Evolutionary conservation across 345 rosid species (phyloP).

Genomic region (Erucastrum elatum): DNA sequence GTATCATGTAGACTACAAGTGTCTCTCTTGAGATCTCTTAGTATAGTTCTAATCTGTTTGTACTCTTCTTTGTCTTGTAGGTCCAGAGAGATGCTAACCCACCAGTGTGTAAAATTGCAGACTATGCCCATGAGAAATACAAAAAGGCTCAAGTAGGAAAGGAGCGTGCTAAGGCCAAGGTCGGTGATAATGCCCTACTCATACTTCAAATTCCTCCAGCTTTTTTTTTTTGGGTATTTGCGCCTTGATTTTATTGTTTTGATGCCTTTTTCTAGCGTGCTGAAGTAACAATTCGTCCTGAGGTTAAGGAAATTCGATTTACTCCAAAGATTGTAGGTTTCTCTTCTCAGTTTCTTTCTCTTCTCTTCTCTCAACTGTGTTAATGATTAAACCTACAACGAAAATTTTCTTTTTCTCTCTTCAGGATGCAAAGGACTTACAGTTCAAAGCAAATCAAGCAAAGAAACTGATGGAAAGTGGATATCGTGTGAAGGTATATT

Average conservation of each 20-base stretch:
- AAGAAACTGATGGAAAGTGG: slow-evolving; percentile 74
- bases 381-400: not conserved
- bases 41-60: not conserved
- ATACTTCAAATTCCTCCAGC: not conserved
- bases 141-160: slow-evolving; percentile 37
- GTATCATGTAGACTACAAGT: not conserved
- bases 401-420: slow-evolving; percentile 16
- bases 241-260: slow-evolving; percentile 20
- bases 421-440: slow-evolving; percentile 78
- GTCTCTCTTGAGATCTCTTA: not conserved
- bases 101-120: slow-evolving; percentile 42
- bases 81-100: slow-evolving; percentile 39
- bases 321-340: slow-evolving; percentile 69
- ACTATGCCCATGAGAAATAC: slow-evolving; percentile 36
- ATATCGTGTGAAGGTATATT: slow-evolving; percentile 77
- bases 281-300: slow-evolving; percentile 34
- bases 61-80: slow-evolving; percentile 6
- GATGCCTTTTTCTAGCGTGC: slow-evolving; percentile 30
- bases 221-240: not conserved
- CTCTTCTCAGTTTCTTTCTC: slow-evolving; percentile 7
- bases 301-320: slow-evolving; percentile 76
- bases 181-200: slow-evolving; percentile 15
- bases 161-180: slow-evolving; percentile 45
- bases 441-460: slow-evolving; percentile 66
- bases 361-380: not conserved